A percentile compares a stretch with the other conserved stretches of the same genome.
phyloP scores from a whole-genome alignment of 2,329 filamentous ascomycete species.

The Graphilbum fragrans region DNA sequence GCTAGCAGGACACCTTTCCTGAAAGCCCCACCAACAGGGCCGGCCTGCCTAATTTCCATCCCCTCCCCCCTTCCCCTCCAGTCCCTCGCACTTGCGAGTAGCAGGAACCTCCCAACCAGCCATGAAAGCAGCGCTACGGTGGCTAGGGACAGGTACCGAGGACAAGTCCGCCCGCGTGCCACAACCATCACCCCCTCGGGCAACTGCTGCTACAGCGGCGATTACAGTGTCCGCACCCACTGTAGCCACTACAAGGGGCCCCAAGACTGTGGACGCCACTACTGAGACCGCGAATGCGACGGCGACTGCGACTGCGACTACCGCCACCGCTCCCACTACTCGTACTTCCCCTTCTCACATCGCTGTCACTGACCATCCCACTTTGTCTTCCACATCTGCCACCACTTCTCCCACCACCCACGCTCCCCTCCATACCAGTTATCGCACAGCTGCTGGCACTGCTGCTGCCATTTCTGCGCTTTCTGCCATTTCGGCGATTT shows the following conservation, averaged over 20 bases:
- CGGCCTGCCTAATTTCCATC: too few species aligned
- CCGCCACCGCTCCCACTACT: background rate
- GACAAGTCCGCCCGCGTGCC: constrained; percentile 7
- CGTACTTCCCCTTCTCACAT: background rate
- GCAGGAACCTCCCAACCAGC: background rate
- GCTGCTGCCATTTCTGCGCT: too few species aligned
- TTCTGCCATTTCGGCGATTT: too few species aligned
- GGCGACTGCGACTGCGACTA: constrained; percentile 1
- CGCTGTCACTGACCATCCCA: background rate
- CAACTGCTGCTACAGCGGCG: background rate
- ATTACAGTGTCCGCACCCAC: background rate
- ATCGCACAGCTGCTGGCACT: background rate
- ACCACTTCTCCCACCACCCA: background rate
- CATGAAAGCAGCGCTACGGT: constrained; percentile 5
- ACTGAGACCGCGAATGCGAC: constrained; percentile 1
- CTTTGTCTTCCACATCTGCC: background rate
- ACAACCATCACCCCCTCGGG: constrained; percentile 1
- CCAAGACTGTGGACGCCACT: background rate
- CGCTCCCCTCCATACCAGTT: background rate
- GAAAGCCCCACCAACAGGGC: too few species aligned
- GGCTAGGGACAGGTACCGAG: constrained; percentile 11
- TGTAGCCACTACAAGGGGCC: background rate
- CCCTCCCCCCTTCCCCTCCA: background rate
- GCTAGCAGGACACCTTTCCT: too few species aligned
- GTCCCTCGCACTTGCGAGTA: background rate